These are phyloP conservation scores for Cardamine occulta DNA, from an alignment of 345 rosid species.

Conservation along the genomic window DNA sequence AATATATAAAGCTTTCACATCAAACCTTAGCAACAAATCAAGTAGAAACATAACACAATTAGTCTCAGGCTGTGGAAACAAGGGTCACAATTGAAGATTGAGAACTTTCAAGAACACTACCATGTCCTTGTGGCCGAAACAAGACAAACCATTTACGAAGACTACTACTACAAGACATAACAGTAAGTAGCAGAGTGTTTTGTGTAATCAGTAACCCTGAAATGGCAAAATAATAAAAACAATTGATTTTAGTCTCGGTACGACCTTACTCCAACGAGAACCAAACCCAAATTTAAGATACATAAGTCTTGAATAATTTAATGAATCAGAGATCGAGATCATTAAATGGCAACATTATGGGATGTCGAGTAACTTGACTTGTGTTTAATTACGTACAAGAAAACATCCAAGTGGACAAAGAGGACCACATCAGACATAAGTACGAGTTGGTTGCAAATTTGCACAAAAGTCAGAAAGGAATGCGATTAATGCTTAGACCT, in stretches of 20 bases:
- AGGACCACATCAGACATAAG: constrained; percentile 27
- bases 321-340: not conserved
- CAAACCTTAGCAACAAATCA: constrained; percentile 42
- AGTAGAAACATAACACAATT: not conserved
- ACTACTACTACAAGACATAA: constrained; percentile 37
- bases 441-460: not conserved
- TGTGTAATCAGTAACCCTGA: constrained; percentile 13
- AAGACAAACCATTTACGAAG: constrained; percentile 28
- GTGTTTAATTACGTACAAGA: not conserved
- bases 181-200: constrained; percentile 3
- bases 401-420: not conserved
- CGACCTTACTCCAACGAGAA: not conserved
- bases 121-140: constrained; percentile 40
- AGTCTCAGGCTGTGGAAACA: not conserved
- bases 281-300: not conserved
- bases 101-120: constrained; percentile 35
- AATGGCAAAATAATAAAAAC: not conserved
- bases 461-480: not conserved
- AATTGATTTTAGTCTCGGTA: not conserved
- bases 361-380: not conserved
- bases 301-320: not conserved
- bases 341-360: not conserved
- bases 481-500: not conserved
- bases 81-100: not conserved
- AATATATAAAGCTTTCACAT: constrained; percentile 45